These are phyloP conservation scores for Trametes villosa DNA, from an alignment of 768 basidiomycete species.

Conservation along the genomic window DNA sequence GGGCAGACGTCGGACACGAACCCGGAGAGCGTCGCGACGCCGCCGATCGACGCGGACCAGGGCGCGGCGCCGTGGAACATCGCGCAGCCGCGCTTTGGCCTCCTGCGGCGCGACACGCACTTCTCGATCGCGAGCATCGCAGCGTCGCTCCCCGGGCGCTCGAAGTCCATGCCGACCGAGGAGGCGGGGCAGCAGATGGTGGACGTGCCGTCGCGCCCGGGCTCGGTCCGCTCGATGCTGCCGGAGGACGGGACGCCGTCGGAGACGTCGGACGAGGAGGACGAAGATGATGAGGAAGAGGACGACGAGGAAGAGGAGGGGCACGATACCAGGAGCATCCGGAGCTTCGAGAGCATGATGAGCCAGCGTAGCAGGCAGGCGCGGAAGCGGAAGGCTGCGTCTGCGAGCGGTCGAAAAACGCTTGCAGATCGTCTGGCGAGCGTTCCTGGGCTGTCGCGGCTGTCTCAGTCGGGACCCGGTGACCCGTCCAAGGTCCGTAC, in stretches of 20 bases:
- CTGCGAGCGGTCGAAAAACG: slow-evolving; percentile 57
- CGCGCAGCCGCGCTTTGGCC: slow-evolving; percentile 59
- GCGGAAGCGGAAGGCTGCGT: slow-evolving; percentile 30
- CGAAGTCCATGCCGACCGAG: slow-evolving; percentile 34
- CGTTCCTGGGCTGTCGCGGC: slow-evolving; percentile 62
- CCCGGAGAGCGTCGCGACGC: slow-evolving; percentile 22
- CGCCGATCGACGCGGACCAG: slow-evolving; percentile 28
- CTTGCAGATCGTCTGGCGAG: slow-evolving; percentile 82
- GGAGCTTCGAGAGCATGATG: slow-evolving; percentile 89
- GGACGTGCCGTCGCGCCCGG: slow-evolving; percentile 57
- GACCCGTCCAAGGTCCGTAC: slow-evolving; percentile 26
- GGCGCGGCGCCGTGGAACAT: slow-evolving; percentile 46
- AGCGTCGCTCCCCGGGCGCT: slow-evolving; percentile 60
- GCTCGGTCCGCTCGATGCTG: slow-evolving; percentile 46
- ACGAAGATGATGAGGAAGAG: slow-evolving; percentile 44
- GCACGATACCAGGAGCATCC: slow-evolving; percentile 73
- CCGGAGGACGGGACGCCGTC: slow-evolving; percentile 30
- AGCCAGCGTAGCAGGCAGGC: slow-evolving; percentile 46
- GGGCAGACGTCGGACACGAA: slow-evolving; percentile 33
- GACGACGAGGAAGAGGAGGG: slow-evolving; percentile 43
- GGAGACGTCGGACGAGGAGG: slow-evolving; percentile 40
- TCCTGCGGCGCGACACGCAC: slow-evolving; percentile 73
- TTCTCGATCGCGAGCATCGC: slow-evolving; percentile 84
- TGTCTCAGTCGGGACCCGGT: slow-evolving; percentile 36
- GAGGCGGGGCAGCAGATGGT: slow-evolving; percentile 58